Evolutionary conservation across 1,284 basidiomycete species (phyloP), one percentile per base, ranked within the genome.

Genomic region (Sanghuangporus baumii): DNA sequence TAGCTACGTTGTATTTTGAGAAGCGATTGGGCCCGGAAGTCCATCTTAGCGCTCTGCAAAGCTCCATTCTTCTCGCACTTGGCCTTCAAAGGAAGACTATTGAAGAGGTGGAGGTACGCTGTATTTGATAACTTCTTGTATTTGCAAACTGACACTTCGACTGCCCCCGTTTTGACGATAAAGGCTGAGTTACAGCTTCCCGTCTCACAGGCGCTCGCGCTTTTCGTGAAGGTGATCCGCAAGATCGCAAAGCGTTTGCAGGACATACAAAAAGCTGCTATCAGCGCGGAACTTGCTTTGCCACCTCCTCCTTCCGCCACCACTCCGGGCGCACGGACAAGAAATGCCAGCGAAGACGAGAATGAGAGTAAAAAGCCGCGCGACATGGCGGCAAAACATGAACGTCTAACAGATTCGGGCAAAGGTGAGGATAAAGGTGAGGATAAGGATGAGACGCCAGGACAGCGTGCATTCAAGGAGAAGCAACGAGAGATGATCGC

Each of bases 81-180:
- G 97, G 97, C 0, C 74, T 96, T 64, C 97, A 99, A 75, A 81
- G 94, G 55, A 98, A 99, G 76, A 81, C 84, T 1, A 84, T 98
- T 47, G 96, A 98, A 71, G 92, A 93, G 57, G 81, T 96, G 36
- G 94, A 96, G 81, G 88, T 88, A 63, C 57, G 79, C 73, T 40
- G 3, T 38, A 26, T 38, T 26, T 46, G 47, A 23, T 58, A 20
- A 26, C 37, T 16, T 31, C 6, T 41, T 7, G 16, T 12, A 26
- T 50, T 50, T n/a, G 34, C 1, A 1, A 62, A 54, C 64, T 63
- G 55, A 64, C 56, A 16, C 37, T 59, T 55, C 16, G 43, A 46
- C 57, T 58, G 41, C n/a, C 57, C 23, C 51, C 47, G 20, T 37
- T 12, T 16, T 23, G 40, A 18, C 36, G n/a, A 36, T 8, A 60